These are phyloP conservation scores for Pythium graminicola DNA, from an alignment of 352 stramenopile genomes.

Conservation along the genomic window DNA sequence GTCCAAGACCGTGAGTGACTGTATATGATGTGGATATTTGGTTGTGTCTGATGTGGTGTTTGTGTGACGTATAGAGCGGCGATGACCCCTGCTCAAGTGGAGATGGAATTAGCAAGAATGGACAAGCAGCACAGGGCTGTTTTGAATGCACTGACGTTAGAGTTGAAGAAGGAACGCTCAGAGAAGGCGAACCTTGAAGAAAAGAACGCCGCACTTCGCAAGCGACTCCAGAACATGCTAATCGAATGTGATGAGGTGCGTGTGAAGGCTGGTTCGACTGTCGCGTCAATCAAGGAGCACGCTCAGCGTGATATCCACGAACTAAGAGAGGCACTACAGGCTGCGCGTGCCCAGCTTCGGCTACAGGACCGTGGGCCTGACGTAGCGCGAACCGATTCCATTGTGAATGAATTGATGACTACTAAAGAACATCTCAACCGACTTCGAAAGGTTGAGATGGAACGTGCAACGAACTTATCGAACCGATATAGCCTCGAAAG, in stretches of 20 bases:
- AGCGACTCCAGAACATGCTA: conserved; percentile 67
- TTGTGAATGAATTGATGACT: conserved; percentile 38
- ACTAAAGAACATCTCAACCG: conserved; percentile 45
- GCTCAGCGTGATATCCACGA: conserved; percentile 39
- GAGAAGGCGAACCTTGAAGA: conserved; percentile 49
- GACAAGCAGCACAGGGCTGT: conserved; percentile 35
- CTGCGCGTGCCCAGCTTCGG: conserved; percentile 42
- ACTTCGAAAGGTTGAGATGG: conserved; percentile 41
- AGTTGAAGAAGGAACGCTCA: conserved; percentile 49
- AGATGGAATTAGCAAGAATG: conserved; percentile 22
- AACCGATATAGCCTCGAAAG: conserved; percentile 46
- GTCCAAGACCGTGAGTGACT: conserved; percentile 33
- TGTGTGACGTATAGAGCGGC: not conserved
- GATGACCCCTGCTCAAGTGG: conserved; percentile 8
- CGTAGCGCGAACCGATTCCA: conserved; percentile 37
- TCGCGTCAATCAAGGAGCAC: conserved; percentile 45
- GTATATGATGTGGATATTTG: not conserved
- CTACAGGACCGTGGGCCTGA: conserved; percentile 55
- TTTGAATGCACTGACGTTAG: conserved; percentile 43
- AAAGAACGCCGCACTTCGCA: conserved; percentile 61
- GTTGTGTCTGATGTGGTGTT: too few species aligned
- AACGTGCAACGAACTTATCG: conserved; percentile 38
- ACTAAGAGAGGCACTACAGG: conserved; percentile 34
- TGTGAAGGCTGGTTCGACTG: conserved; percentile 43
- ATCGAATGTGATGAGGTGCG: conserved; percentile 70